Base-by-base conservation (phyloP, 768 basidiomycete genomes). In the Boletus reticuloceps region DNA sequence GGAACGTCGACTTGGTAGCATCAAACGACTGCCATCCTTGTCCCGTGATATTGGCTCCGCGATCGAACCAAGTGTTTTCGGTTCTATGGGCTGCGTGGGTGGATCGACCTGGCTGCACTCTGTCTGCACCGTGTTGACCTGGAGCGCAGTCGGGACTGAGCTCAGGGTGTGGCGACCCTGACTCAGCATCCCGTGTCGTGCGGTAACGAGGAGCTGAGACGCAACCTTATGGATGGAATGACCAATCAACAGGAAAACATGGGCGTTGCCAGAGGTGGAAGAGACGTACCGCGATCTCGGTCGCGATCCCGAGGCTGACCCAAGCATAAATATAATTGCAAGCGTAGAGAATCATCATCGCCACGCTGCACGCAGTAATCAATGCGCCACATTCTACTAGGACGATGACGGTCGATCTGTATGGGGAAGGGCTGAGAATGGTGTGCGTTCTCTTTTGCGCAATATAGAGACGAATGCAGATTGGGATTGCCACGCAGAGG, bases 371-470 rank as follows among this genome's bases (percentile, higher is more conserved):
- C 9, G 36, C 14, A 1, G 56, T 57, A 2, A 64, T 44, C 31
- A 67, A 40, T 1, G 58, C 47, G 13, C 61, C 53, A 5, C 61
- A 69, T 48, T 67, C 66, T 5, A 67, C 51, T 16, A 58, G 7
- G 47, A 67, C 41, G 40, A 67, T 47, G 27, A 38, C 50, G 39
- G 47, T n/a, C n/a, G 61, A 56, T 46, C 50, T 61, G 47, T 47
- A 47, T 12, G 49, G 56, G 11, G 50, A 60, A 4, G n/a, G 14
- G 32, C 58, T 53, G 0, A 59, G 47, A 8, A 57, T 11, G 22
- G 22, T 2, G 12, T 49, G 54, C 5, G 50, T 54, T 25, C 34
- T 50, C 40, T 43, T 45, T 49, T 63, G 61, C 1, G 58, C 56
- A 4, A 41, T 39, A 17, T 20, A 63, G 36, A 66, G 45, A 17